These are phyloP conservation scores for Arabidopsis lyrata DNA, from an alignment of 441 rosid genomes.

Conservation along the genomic window DNA sequence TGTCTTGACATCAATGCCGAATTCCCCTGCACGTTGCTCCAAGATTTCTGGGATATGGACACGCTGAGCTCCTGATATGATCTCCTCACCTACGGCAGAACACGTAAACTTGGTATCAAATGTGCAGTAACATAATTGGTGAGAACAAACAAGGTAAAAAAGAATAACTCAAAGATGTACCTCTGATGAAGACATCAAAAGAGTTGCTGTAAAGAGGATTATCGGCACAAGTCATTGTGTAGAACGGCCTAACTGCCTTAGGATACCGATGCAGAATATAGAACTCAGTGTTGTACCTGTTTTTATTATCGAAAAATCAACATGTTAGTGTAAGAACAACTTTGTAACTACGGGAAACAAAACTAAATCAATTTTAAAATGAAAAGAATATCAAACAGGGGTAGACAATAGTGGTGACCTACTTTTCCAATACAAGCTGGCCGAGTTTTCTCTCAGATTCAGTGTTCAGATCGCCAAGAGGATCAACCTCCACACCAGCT, in stretches of 20 bases:
- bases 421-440: slow-evolving; percentile 85
- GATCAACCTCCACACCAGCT: slow-evolving; percentile 86
- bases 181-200: slow-evolving; percentile 94
- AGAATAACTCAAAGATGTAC: slow-evolving; percentile 45
- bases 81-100: slow-evolving; percentile 78
- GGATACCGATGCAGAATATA: slow-evolving; percentile 88
- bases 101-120: slow-evolving; percentile 6
- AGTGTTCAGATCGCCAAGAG: slow-evolving; percentile 85
- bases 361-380: neutral
- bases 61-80: slow-evolving; percentile 97
- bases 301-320: slow-evolving; percentile 8
- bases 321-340: neutral
- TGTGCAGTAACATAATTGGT: neutral
- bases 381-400: neutral
- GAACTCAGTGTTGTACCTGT: slow-evolving; percentile 84
- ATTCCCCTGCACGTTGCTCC: slow-evolving; percentile 73
- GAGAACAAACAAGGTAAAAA: slow-evolving; percentile 19
- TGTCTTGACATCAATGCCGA: slow-evolving; percentile 80
- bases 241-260: slow-evolving; percentile 83
- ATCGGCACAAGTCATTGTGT: slow-evolving; percentile 92
- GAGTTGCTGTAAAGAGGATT: slow-evolving; percentile 81
- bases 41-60: slow-evolving; percentile 75
- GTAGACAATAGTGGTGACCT: slow-evolving; percentile 18
- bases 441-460: slow-evolving; percentile 93
- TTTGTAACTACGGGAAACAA: slow-evolving; percentile 4